Base-by-base conservation (phyloP, 2,329 filamentous ascomycete genomes). In the Ophiosphaerella korrae region DNA sequence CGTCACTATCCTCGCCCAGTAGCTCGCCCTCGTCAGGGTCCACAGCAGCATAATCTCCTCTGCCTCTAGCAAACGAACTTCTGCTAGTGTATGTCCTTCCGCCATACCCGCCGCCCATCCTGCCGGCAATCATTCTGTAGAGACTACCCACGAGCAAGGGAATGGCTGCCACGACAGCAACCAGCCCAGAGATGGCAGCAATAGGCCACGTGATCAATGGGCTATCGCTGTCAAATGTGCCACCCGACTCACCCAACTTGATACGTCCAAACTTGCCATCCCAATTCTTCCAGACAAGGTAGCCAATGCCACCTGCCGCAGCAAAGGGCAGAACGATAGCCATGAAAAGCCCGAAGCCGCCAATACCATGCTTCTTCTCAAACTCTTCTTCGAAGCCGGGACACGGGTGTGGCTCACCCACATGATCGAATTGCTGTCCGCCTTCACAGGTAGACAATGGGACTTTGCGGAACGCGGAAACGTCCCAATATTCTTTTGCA, bases 11-110 rank as follows among this genome's bases (percentile, higher is more conserved):
- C 62, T 97, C 93, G 1, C 94, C 94, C 32, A 99, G 77, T 61
- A 99, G 78, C 78, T 97, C 93, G 42, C 93, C 93, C 72, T 97
- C 94, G 70, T 97, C 94, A 43, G 94, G 89, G 65, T 96, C 92
- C 44, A 96, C 91, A 65, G 88, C 83, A 13, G 87, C 85, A 73
- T 97, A 97, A 73, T 96, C 90, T n/a, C 89, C 88, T 48, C 90
- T 84, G 1, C 90, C 88, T 49, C 92, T 84, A 5, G 92, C 89
- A 75, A 99, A 99, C 54, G 90, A 93, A 66, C 90, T 89, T 52
- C 95, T 81, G 42, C 90, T 96, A 13, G 92, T 94, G 72, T 95
- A 99, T 48, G 88, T 85, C 53, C 88, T 80, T 33, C 83, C 82
- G n/a, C 75, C 75, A 60, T 76, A 70, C 51, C 76, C 81, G 18